These are phyloP conservation scores for Leptographium radiaticola DNA, from an alignment of 2,329 filamentous ascomycete species.

Conservation along the genomic window DNA sequence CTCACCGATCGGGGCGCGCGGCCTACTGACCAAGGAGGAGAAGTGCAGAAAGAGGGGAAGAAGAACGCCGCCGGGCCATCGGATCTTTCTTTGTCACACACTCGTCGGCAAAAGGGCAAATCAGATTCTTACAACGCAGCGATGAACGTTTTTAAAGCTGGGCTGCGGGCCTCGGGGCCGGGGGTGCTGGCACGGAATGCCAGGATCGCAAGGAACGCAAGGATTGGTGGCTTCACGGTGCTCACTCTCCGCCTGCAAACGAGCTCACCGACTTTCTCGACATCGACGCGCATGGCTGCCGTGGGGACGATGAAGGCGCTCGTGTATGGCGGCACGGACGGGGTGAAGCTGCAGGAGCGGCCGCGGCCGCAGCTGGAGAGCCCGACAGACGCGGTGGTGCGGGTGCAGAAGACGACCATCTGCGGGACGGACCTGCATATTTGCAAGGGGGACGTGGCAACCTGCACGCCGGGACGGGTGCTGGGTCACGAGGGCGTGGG, in stretches of 20 bases:
- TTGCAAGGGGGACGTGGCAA: constrained; percentile 37
- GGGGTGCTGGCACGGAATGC: not conserved
- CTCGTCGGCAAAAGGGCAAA: no score
- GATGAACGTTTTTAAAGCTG: not conserved
- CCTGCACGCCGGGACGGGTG: constrained; percentile 28
- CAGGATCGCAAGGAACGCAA: no score
- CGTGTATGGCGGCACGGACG: constrained; percentile 24
- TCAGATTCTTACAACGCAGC: not conserved
- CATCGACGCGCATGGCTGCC: not conserved
- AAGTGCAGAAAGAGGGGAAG: no score
- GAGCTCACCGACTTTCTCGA: not conserved
- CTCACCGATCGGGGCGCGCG: no score
- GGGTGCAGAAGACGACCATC: constrained; percentile 33
- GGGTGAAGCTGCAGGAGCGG: constrained; percentile 25
- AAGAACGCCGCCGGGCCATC: no score
- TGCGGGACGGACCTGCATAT: constrained; percentile 46
- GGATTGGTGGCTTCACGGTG: no score
- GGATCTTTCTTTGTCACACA: no score
- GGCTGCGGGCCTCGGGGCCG: no score
- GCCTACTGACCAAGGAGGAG: no score
- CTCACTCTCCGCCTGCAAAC: not conserved
- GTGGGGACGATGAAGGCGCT: constrained; percentile 33
- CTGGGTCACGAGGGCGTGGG: constrained; percentile 43
- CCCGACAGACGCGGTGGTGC: constrained; percentile 35
- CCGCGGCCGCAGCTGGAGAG: constrained; percentile 26